A percentile compares a stretch with the other conserved stretches of the same genome.
Conservation (phyloP, 2,329 filamentous ascomycete genomes). For the Aspergillus ruber region DNA sequence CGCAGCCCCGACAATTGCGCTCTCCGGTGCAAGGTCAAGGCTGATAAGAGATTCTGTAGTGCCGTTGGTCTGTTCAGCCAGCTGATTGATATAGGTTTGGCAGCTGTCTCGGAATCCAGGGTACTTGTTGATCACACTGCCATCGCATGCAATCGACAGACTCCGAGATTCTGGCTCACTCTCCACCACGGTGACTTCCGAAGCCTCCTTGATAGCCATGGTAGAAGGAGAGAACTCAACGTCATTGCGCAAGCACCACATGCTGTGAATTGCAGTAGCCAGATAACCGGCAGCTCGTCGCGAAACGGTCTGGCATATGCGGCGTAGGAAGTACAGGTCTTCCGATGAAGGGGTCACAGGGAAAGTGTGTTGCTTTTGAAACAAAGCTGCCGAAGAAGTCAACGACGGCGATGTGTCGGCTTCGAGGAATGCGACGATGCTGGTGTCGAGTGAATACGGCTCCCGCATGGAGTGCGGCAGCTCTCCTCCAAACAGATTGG, state of each 20-base stretch:
- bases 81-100: slow-evolving; percentile 38
- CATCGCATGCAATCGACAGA: slow-evolving; percentile 46
- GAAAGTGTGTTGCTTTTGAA: slow-evolving; percentile 49
- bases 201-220: slow-evolving; percentile 19
- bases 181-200: slow-evolving; percentile 30
- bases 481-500: slow-evolving; percentile 51
- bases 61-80: slow-evolving; percentile 26
- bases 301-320: slow-evolving; percentile 49
- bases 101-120: slow-evolving; percentile 42
- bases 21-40: slow-evolving; percentile 38
- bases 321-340: slow-evolving; percentile 51
- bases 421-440: slow-evolving; percentile 53
- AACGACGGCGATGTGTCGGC: slow-evolving; percentile 36
- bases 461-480: slow-evolving; percentile 51
- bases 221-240: slow-evolving; percentile 36
- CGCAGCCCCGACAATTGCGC: slow-evolving; percentile 41
- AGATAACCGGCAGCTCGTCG: slow-evolving; percentile 56
- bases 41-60: slow-evolving; percentile 24
- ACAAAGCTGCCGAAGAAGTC: slow-evolving; percentile 35
- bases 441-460: slow-evolving; percentile 55
- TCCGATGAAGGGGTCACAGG: slow-evolving; percentile 38
- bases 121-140: slow-evolving; percentile 49
- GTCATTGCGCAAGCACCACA: slow-evolving; percentile 52
- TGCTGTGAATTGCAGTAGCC: slow-evolving; percentile 57
- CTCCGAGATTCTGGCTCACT: slow-evolving; percentile 24